These are phyloP conservation scores for Amanita rimosa DNA, from an alignment of 768 basidiomycete genomes.

Conservation along the genomic window DNA sequence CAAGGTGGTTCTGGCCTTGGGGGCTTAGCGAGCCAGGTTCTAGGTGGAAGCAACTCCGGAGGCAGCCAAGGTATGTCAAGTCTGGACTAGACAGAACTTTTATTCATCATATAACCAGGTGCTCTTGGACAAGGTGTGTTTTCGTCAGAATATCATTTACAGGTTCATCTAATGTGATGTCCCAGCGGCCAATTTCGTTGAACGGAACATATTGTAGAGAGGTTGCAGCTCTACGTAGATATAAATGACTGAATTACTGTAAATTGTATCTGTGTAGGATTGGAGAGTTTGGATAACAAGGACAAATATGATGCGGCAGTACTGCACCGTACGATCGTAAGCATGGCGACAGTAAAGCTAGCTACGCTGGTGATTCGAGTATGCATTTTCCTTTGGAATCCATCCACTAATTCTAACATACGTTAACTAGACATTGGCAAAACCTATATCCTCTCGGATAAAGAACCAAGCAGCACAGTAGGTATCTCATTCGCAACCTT, in stretches of 20 bases:
- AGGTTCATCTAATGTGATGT: background rate
- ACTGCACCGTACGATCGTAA: background rate
- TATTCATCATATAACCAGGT: background rate
- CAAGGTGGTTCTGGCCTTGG: background rate
- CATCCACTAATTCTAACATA: constrained; percentile 2
- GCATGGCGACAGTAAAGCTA: constrained; percentile 66
- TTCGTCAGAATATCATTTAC: background rate
- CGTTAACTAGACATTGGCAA: constrained; percentile 58
- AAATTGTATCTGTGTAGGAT: background rate
- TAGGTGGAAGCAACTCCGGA: background rate
- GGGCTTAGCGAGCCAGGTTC: background rate
- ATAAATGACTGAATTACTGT: background rate
- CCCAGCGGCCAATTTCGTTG: constrained; percentile 27
- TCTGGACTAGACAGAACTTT: constrained; percentile 11
- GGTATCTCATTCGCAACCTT: constrained; percentile 13
- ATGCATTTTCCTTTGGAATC: constrained; percentile 4
- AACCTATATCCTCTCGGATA: constrained; percentile 62
- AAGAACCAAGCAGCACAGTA: constrained; percentile 68
- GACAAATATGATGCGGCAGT: background rate
- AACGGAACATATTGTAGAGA: constrained; percentile 22
- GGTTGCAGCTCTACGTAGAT: constrained; percentile 23
- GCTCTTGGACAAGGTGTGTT: constrained; percentile 23
- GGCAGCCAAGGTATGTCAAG: background rate
- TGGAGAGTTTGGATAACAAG: background rate
- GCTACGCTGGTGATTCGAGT: constrained; percentile 67